Conservation (phyloP, 1,284 basidiomycete species). For the Phlebopus sp. region DNA sequence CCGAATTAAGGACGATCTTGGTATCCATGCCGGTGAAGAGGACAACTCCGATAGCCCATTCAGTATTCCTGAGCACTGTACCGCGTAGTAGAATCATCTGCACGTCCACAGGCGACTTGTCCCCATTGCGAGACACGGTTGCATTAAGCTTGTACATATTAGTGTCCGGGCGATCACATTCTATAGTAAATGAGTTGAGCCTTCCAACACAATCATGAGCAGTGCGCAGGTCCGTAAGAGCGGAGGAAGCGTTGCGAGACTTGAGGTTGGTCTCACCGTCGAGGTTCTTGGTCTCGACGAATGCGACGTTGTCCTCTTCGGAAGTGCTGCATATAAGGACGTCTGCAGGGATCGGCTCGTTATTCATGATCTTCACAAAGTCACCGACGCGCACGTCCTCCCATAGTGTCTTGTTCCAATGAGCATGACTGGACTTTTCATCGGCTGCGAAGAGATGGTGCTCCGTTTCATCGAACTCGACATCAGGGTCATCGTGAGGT, state of each 20-base stretch:
- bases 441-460: constrained; percentile 30
- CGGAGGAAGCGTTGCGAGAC: constrained; percentile 80
- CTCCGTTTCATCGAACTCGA: constrained; percentile 43
- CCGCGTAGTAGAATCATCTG: constrained; percentile 87
- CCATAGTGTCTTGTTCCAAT: constrained; percentile 85
- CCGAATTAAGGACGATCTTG: constrained; percentile 94
- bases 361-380: constrained; percentile 87
- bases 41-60: constrained; percentile 91
- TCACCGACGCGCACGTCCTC: constrained; percentile 95
- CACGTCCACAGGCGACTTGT: constrained; percentile 74
- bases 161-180: constrained; percentile 85
- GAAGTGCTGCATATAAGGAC: constrained; percentile 93
- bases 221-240: constrained; percentile 69
- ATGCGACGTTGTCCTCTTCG: constrained; percentile 98
- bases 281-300: constrained; percentile 97
- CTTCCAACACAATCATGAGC: constrained; percentile 57
- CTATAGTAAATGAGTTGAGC: constrained; percentile 64
- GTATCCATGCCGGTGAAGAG: constrained; percentile 92
- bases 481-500: constrained; percentile 26
- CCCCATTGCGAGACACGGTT: constrained; percentile 59
- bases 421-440: constrained; percentile 35
- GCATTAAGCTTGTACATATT: constrained; percentile 96
- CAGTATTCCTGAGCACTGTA: constrained; percentile 88
- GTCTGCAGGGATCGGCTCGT: constrained; percentile 92
- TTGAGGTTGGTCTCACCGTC: constrained; percentile 99